Evolutionary conservation across 2,329 filamentous ascomycete species (phyloP).

Genomic region (Phaeophleospora eucalypticola): DNA sequence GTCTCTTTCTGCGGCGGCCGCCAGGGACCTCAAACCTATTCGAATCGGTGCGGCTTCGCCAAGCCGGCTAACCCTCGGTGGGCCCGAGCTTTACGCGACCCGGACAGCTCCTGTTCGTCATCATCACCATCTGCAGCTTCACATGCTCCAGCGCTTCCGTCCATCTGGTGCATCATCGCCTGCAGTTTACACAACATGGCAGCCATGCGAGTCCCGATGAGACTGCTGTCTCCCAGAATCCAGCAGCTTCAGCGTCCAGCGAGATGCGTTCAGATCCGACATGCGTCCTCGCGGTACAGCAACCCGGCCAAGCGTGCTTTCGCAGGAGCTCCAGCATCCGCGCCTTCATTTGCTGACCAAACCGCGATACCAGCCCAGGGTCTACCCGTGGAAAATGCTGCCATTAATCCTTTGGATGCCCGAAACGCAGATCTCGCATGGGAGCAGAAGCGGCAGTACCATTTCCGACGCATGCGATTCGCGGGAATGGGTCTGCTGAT

Average conservation of each 20-base stretch:
- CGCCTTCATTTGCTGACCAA: conserved; percentile 22
- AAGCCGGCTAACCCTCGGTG: too few species aligned
- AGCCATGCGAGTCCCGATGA: conserved; percentile 27
- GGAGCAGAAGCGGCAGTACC: conserved; percentile 29
- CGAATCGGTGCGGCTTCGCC: too few species aligned
- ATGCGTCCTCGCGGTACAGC: conserved; percentile 33
- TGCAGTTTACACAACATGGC: conserved; percentile 17
- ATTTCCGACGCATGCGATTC: conserved; percentile 34
- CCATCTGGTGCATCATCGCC: too few species aligned
- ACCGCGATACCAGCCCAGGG: conserved; percentile 6
- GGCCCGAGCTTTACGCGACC: too few species aligned
- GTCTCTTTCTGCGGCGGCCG: too few species aligned
- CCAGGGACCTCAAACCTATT: too few species aligned
- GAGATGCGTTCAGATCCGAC: conserved; percentile 22
- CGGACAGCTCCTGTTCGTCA: neutral
- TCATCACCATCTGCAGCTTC: neutral
- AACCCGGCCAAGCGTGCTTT: conserved; percentile 29
- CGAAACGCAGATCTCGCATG: conserved; percentile 23
- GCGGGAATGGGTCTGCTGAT: conserved; percentile 35
- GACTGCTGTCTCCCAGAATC: conserved; percentile 28
- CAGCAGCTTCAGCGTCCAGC: conserved; percentile 21
- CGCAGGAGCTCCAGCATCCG: conserved; percentile 17
- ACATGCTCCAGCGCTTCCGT: too few species aligned
- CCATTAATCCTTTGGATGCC: conserved; percentile 22
- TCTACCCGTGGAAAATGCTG: conserved; percentile 3